phyloP scores from a whole-genome alignment of 2,329 filamentous ascomycete genomes.

The Zymoseptoria ardabiliae region DNA sequence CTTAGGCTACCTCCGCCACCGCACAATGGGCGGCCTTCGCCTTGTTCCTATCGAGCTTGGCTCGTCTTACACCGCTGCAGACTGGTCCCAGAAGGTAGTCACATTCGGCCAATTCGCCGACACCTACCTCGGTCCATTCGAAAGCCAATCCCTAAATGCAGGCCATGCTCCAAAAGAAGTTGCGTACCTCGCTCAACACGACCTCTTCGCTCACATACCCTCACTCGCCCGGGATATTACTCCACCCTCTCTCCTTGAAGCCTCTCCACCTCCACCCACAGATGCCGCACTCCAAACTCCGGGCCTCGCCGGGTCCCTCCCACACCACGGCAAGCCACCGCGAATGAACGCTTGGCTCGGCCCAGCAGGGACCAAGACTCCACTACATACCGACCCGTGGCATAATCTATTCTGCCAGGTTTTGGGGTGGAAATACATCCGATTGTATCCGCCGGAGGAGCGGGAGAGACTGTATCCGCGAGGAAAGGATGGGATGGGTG shows the following conservation, averaged over 20 bases:
- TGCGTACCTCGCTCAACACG: slow-evolving; percentile 87
- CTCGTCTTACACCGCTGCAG: slow-evolving; percentile 75
- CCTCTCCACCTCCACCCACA: slow-evolving; percentile 51
- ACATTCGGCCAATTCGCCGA: slow-evolving; percentile 64
- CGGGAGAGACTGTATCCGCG: slow-evolving; percentile 54
- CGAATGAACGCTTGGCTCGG: slow-evolving; percentile 90
- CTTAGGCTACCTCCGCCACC: slow-evolving; percentile 64
- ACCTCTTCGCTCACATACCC: slow-evolving; percentile 78
- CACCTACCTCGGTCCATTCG: slow-evolving; percentile 46
- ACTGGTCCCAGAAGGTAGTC: slow-evolving; percentile 77
- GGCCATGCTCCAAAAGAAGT: slow-evolving; percentile 28
- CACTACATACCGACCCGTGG: slow-evolving; percentile 87
- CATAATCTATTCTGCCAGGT: slow-evolving; percentile 89
- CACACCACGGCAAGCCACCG: slow-evolving; percentile 43
- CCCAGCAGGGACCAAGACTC: slow-evolving; percentile 78
- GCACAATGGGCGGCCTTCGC: slow-evolving; percentile 67
- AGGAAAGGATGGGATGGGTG: slow-evolving; percentile 54
- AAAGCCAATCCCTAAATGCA: neutral
- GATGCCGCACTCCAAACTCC: slow-evolving; percentile 15
- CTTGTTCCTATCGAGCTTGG: slow-evolving; percentile 64
- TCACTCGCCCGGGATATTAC: slow-evolving; percentile 65
- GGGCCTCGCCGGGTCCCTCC: slow-evolving; percentile 8
- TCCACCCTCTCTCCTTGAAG: slow-evolving; percentile 80
- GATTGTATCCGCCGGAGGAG: slow-evolving; percentile 68
- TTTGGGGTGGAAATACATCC: slow-evolving; percentile 84